A percentile compares a stretch with the other conserved stretches of the same genome.
Evolutionary conservation across 2,329 filamentous ascomycete species (phyloP).

Genomic region (Calonectria honghensis): DNA sequence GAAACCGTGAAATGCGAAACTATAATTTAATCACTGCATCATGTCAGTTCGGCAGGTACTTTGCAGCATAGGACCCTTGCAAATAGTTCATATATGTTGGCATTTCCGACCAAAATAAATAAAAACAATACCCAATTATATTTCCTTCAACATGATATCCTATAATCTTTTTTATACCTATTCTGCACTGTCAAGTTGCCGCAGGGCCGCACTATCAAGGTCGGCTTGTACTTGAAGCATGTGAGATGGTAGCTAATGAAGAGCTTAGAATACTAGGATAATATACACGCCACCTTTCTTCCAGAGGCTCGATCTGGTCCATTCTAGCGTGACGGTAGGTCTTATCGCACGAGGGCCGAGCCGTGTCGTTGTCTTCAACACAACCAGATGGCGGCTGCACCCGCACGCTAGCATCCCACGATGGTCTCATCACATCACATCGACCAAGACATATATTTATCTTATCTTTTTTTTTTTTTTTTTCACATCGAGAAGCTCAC

Average conservation of each 20-base stretch:
- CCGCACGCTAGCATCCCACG: not conserved
- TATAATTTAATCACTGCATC: not conserved
- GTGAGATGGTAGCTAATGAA: not conserved
- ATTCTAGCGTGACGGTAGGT: not conserved
- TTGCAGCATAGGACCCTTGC: not conserved
- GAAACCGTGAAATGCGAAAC: not conserved
- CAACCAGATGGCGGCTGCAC: not conserved
- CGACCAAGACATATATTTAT: not conserved
- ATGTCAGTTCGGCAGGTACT: not conserved
- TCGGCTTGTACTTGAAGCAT: too few species aligned
- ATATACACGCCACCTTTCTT: not conserved
- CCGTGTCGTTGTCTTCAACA: not conserved
- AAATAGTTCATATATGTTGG: too few species aligned
- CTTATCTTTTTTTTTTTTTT: not conserved
- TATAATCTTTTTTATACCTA: too few species aligned
- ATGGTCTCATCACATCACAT: not conserved
- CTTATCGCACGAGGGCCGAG: not conserved
- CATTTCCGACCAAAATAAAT: too few species aligned
- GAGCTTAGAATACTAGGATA: not conserved
- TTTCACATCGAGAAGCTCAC: not conserved
- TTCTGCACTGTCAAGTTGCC: too few species aligned
- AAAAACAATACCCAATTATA: too few species aligned
- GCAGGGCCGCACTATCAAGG: too few species aligned
- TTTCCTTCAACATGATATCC: too few species aligned
- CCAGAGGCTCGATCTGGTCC: not conserved